These are phyloP conservation scores for Rugonectria rugulosa DNA, from an alignment of 2,329 filamentous ascomycete genomes.

Conservation along the genomic window DNA sequence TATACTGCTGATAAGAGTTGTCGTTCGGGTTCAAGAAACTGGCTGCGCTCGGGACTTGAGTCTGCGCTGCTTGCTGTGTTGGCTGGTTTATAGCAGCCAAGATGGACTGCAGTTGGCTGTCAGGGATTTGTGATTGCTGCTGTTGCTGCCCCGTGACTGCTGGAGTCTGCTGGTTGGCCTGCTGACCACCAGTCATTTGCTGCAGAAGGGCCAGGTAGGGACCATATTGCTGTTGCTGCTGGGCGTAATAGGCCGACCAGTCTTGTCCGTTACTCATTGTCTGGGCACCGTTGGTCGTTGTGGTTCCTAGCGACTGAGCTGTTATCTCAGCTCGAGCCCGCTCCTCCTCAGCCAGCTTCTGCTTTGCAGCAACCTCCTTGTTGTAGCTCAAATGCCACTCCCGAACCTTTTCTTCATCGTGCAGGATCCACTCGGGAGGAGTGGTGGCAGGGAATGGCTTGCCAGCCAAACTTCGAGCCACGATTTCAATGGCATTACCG, in stretches of 20 bases:
- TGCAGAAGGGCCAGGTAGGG: constrained; percentile 54
- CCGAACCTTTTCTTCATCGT: constrained; percentile 54
- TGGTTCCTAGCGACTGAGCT: constrained; percentile 40
- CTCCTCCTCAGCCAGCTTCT: constrained; percentile 50
- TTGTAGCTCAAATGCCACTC: constrained; percentile 63
- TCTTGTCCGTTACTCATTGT: constrained; percentile 40
- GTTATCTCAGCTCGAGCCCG: constrained; percentile 45
- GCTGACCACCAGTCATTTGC: constrained; percentile 48
- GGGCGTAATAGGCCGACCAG: constrained; percentile 52
- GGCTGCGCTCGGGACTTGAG: constrained; percentile 29
- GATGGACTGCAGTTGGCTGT: constrained; percentile 54
- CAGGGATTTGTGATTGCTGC: constrained; percentile 42
- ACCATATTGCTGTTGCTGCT: constrained; percentile 49
- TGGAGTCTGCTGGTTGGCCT: constrained; percentile 26
- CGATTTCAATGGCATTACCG: constrained; percentile 51
- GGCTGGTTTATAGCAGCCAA: constrained; percentile 52
- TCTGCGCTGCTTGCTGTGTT: constrained; percentile 34
- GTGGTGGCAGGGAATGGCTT: constrained; percentile 59
- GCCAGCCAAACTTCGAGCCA: constrained; percentile 51
- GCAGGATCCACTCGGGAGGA: constrained; percentile 60
- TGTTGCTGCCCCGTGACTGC: constrained; percentile 26
- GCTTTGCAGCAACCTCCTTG: constrained; percentile 47
- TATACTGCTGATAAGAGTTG: constrained; percentile 49
- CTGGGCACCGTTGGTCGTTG: constrained; percentile 30
- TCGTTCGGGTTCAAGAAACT: constrained; percentile 48